Conservation (phyloP, 2,329 filamentous ascomycete species). For the Fonsecaea erecta region DNA sequence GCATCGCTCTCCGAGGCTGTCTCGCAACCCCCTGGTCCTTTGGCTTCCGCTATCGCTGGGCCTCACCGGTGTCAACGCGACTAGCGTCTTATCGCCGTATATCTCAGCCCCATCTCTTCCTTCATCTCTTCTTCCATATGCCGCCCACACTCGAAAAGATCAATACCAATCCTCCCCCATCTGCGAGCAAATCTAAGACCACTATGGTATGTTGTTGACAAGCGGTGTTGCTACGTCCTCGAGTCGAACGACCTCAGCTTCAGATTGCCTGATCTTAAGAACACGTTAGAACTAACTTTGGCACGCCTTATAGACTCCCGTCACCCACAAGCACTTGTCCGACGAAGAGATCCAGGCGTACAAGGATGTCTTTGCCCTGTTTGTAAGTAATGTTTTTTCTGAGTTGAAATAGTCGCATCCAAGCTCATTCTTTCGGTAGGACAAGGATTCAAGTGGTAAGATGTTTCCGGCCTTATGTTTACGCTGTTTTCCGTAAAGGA, state of each 20-base stretch:
- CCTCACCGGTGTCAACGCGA: not conserved
- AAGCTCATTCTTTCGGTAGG: constrained; percentile 33
- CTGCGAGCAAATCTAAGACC: constrained; percentile 10
- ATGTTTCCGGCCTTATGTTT: constrained; percentile 3
- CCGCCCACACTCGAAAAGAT: constrained; percentile 28
- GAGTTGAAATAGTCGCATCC: not conserved
- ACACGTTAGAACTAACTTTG: constrained; percentile 17
- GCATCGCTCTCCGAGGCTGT: constrained; percentile 1
- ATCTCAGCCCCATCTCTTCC: constrained; percentile 16
- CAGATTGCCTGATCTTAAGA: not conserved
- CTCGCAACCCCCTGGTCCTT: constrained; percentile 1
- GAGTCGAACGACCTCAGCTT: not conserved
- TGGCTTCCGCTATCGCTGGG: not conserved
- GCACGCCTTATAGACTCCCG: constrained; percentile 21
- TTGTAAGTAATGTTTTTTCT: constrained; percentile 36
- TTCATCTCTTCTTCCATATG: constrained; percentile 19
- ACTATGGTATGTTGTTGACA: constrained; percentile 26
- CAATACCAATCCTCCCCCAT: constrained; percentile 23
- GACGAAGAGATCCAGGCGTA: constrained; percentile 40
- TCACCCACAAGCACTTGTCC: constrained; percentile 26
- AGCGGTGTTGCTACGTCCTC: not conserved
- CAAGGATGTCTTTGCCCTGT: constrained; percentile 41
- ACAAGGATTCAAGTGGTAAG: constrained; percentile 42
- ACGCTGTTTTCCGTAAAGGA: not conserved
- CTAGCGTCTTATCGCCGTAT: constrained; percentile 6